Conservation (phyloP, 345 rosid species). For the Gossypium longicalyx region DNA sequence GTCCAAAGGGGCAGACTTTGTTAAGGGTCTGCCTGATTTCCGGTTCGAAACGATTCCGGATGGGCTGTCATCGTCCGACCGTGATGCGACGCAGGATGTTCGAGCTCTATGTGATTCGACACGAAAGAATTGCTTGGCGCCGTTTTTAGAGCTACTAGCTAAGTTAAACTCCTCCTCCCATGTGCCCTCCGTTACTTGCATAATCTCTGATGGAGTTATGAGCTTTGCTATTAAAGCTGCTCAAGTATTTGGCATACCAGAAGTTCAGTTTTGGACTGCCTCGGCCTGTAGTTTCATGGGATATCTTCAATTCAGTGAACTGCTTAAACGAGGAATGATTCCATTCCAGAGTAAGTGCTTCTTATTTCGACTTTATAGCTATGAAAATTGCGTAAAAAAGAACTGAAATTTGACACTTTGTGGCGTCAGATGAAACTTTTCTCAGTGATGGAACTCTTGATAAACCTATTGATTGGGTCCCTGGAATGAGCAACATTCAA, state of each 20-base stretch:
- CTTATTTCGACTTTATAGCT: not conserved
- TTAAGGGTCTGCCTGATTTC: constrained; percentile 31
- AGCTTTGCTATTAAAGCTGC: constrained; percentile 8
- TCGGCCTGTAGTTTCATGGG: constrained; percentile 33
- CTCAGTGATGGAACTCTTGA: constrained; percentile 4
- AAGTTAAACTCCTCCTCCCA: constrained; percentile 8
- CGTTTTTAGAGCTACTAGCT: constrained; percentile 27
- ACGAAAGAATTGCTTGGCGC: constrained; percentile 29
- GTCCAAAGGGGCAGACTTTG: constrained; percentile 21
- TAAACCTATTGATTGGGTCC: not conserved
- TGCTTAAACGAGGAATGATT: constrained; percentile 24
- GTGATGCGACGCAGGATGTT: constrained; percentile 26
- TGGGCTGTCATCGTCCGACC: constrained; percentile 28
- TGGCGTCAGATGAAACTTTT: constrained; percentile 27
- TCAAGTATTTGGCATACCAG: constrained; percentile 23
- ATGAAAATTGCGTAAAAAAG: not conserved
- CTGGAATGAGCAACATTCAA: constrained; percentile 7
- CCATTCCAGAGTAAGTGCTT: constrained; percentile 31
- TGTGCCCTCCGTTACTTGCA: constrained; percentile 28
- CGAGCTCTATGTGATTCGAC: constrained; percentile 13
- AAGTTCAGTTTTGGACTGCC: constrained; percentile 31
- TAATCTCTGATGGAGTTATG: constrained; percentile 32
- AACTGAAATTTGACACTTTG: no score
- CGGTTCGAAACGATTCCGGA: constrained; percentile 32
- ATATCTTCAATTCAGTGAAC: constrained; percentile 28